Percentiles rank a stretch among this genome's conserved stretches.
phyloP scores from a whole-genome alignment of 306 rosid genomes.

The Prinsepia uniflora region DNA sequence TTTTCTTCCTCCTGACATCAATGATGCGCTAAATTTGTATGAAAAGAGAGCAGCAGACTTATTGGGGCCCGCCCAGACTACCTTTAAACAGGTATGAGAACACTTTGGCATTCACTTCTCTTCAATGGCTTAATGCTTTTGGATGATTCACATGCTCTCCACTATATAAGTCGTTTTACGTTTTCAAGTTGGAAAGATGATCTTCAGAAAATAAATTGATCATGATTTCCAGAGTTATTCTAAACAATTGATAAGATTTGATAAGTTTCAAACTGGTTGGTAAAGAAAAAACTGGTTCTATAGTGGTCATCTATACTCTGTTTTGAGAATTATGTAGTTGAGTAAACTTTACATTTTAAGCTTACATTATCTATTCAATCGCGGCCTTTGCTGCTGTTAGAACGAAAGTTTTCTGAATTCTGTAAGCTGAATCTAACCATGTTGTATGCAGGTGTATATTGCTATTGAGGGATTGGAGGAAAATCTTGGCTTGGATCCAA shows the following conservation, averaged over 20 bases:
- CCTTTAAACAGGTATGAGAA: conserved; percentile 58
- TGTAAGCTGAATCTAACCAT: conserved; percentile 20
- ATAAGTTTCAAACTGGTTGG: not conserved
- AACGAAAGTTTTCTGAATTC: conserved; percentile 8
- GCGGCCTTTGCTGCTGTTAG: conserved; percentile 8
- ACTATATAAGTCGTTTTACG: conserved; percentile 10
- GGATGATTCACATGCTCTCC: conserved; percentile 5
- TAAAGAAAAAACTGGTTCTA: not conserved
- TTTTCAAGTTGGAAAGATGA: not conserved
- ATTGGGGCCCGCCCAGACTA: conserved; percentile 54
- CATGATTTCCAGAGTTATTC: not conserved
- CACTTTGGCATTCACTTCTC: not conserved
- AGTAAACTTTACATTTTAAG: not conserved
- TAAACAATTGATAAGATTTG: not conserved
- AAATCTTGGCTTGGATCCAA: conserved; percentile 81
- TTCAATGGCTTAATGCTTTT: not conserved
- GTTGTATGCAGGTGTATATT: conserved; percentile 47
- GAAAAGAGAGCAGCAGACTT: conserved; percentile 60
- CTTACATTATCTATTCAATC: not conserved
- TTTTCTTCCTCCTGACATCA: conserved; percentile 60
- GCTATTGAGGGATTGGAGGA: conserved; percentile 68
- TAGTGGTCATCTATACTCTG: not conserved
- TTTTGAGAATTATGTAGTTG: not conserved
- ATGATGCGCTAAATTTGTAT: conserved; percentile 51
- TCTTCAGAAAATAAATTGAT: not conserved